Conservation (phyloP, 768 basidiomycete species). For the Galerina sulciceps region DNA sequence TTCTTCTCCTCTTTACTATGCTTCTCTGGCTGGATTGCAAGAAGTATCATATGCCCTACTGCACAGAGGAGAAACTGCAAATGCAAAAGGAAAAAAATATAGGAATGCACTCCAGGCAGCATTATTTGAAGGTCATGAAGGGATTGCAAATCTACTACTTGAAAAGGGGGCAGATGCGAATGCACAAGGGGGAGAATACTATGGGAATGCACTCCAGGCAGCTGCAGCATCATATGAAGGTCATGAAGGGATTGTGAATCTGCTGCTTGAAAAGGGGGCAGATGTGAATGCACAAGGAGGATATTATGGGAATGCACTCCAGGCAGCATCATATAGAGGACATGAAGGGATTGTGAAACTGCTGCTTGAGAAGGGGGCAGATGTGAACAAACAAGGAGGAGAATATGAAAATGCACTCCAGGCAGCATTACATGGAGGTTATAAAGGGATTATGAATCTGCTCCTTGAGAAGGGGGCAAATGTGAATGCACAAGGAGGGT, state of each 20-base stretch:
- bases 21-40: too few relatives aligned
- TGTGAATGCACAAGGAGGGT: too few relatives aligned
- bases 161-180: background rate
- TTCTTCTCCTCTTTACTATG: too few relatives aligned
- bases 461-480: background rate
- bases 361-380: background rate
- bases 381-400: too few relatives aligned
- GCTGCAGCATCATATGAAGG: background rate
- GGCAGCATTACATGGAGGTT: too few relatives aligned
- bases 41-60: too few relatives aligned
- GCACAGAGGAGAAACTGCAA: background rate
- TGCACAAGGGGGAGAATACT: too few relatives aligned
- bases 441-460: too few relatives aligned
- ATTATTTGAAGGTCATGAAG: background rate
- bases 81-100: background rate
- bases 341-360: background rate
- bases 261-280: background rate
- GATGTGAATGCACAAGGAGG: background rate
- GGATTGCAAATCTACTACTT: background rate
- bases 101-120: background rate
- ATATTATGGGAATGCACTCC: background rate
- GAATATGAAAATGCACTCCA: too few relatives aligned
- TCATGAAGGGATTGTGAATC: background rate
- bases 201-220: too few relatives aligned
- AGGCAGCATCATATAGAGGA: background rate